phyloP scores from a whole-genome alignment of 2,329 filamentous ascomycete species.

The Claviceps sorghi region DNA sequence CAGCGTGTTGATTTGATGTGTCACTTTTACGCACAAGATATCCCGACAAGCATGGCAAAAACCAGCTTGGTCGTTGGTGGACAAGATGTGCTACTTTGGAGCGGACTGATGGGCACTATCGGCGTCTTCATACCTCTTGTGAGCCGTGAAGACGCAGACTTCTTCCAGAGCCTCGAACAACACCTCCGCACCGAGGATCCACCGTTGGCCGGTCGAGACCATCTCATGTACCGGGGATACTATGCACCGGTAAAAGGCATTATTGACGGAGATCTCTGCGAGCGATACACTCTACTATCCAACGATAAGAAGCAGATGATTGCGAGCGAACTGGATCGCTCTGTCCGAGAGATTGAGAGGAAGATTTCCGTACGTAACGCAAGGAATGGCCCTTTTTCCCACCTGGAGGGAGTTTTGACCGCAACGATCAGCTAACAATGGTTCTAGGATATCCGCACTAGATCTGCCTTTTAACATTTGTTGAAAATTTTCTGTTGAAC shows the following conservation, averaged over 20 bases:
- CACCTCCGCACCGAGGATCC: constrained; percentile 77
- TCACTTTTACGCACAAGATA: constrained; percentile 83
- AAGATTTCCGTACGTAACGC: constrained; percentile 59
- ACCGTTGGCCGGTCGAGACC: constrained; percentile 80
- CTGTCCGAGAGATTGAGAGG: constrained; percentile 83
- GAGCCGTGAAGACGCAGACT: constrained; percentile 85
- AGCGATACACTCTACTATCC: constrained; percentile 70
- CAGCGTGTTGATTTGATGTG: constrained; percentile 73
- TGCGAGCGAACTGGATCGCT: constrained; percentile 80
- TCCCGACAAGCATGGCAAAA: constrained; percentile 81
- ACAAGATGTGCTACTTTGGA: constrained; percentile 83
- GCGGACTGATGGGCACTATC: constrained; percentile 84
- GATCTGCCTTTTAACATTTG: constrained; percentile 38
- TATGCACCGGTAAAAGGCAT: constrained; percentile 93
- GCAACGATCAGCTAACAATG: constrained; percentile 11
- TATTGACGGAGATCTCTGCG: constrained; percentile 92
- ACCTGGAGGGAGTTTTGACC: not conserved
- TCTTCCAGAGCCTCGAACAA: constrained; percentile 88
- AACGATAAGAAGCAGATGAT: constrained; percentile 92
- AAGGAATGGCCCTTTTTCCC: not conserved
- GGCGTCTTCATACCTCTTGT: constrained; percentile 88
- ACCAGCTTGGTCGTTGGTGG: constrained; percentile 82
- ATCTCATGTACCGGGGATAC: constrained; percentile 89
- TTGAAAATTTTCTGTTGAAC: not conserved
- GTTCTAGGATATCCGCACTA: constrained; percentile 39